phyloP scores from a whole-genome alignment of 2,329 filamentous ascomycete species.

The Apiospora pterosperma region DNA sequence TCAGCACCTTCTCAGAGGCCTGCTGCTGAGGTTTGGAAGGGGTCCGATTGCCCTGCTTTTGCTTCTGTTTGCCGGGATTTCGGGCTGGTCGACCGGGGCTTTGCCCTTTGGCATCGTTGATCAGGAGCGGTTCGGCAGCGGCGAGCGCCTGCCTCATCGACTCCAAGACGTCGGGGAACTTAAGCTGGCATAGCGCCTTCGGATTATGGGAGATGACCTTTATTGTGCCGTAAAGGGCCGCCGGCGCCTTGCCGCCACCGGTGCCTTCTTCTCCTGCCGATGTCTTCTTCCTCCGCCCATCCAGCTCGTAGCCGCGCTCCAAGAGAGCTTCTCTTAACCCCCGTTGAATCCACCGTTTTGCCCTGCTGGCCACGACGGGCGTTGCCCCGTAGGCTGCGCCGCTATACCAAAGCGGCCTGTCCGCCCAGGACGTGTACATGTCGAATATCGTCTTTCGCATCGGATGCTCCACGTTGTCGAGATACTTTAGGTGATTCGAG shows the following conservation, averaged over 20 bases:
- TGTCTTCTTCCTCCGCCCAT: slow-evolving; percentile 9
- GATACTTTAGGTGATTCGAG: slow-evolving; percentile 20
- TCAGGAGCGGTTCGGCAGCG: not conserved
- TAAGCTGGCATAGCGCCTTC: not conserved
- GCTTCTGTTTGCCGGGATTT: not conserved
- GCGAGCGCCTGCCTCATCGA: not conserved
- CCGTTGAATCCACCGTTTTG: slow-evolving; percentile 16
- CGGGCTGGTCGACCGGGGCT: not conserved
- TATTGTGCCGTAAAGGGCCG: not conserved
- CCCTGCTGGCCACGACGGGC: slow-evolving; percentile 15
- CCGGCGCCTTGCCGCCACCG: not conserved
- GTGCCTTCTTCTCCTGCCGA: not conserved
- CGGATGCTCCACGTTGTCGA: slow-evolving; percentile 24
- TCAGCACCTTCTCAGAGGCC: not conserved
- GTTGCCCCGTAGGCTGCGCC: not conserved
- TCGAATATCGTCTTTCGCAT: slow-evolving; percentile 24
- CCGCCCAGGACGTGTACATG: slow-evolving; percentile 23
- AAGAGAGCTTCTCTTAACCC: slow-evolving; percentile 19
- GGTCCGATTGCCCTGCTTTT: not conserved
- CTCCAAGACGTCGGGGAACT: not conserved
- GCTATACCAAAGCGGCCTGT: slow-evolving; percentile 22
- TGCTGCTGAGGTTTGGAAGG: not conserved
- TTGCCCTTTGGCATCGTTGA: not conserved
- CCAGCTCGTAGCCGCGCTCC: slow-evolving; percentile 17
- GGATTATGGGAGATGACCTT: not conserved